A percentile compares a stretch with the other conserved stretches of the same genome.
These are phyloP conservation scores for Penicillium palitans DNA, from an alignment of 2,329 filamentous ascomycete species.

Conservation along the genomic window DNA sequence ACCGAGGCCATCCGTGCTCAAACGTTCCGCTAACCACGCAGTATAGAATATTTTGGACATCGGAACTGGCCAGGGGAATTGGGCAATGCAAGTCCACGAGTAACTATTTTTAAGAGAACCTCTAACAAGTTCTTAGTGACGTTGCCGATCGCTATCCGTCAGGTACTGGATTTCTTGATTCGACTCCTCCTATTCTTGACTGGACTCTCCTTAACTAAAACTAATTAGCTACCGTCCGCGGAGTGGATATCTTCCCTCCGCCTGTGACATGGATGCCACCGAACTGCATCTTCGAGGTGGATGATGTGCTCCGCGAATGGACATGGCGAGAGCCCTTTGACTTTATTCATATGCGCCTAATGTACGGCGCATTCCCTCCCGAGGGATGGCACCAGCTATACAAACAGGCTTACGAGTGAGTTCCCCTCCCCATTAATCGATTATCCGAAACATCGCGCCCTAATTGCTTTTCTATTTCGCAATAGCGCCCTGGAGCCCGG, in stretches of 20 bases:
- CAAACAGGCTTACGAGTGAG: slow-evolving; percentile 17
- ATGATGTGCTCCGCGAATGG: slow-evolving; percentile 27
- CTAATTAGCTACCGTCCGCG: slow-evolving; percentile 15
- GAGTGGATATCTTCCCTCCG: slow-evolving; percentile 28
- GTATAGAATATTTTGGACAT: slow-evolving; percentile 20
- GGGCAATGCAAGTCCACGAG: slow-evolving; percentile 18
- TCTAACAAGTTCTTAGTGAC: slow-evolving; percentile 5
- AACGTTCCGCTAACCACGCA: neutral
- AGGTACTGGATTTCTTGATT: neutral
- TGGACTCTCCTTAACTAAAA: slow-evolving; percentile 3
- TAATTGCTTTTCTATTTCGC: neutral
- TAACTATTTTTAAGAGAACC: neutral
- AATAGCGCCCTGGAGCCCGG: slow-evolving; percentile 3
- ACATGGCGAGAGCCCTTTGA: slow-evolving; percentile 26
- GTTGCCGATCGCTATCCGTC: slow-evolving; percentile 10
- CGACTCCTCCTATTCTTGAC: neutral
- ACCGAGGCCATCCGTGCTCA: neutral
- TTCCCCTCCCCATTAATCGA: neutral
- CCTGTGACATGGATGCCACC: slow-evolving; percentile 26
- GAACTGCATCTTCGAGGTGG: slow-evolving; percentile 31
- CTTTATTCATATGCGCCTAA: slow-evolving; percentile 25
- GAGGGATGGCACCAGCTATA: slow-evolving; percentile 6
- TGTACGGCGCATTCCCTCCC: slow-evolving; percentile 15
- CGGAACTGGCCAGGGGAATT: slow-evolving; percentile 20
- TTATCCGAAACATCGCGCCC: neutral